Conservation (phyloP, 2,329 filamentous ascomycete genomes). For the Fusarium torulosum region DNA sequence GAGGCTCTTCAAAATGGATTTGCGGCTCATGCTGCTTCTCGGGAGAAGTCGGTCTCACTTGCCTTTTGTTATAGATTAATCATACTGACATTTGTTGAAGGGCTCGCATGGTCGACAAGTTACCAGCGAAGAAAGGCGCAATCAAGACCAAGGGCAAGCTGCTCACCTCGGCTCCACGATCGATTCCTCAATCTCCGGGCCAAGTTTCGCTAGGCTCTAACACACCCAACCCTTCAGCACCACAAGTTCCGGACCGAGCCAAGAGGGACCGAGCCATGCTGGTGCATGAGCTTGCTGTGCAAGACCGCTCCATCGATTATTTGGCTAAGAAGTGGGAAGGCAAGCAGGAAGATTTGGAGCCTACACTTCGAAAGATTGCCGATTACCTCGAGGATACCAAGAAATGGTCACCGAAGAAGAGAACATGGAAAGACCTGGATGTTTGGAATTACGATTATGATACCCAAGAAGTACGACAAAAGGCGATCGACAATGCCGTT, state of each 20-base stretch:
- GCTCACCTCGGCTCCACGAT: constrained; percentile 55
- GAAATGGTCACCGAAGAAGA: constrained; percentile 68
- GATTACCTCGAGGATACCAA: constrained; percentile 62
- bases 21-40: constrained; percentile 53
- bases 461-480: constrained; percentile 66
- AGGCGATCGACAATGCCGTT: constrained; percentile 71
- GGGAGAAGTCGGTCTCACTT: constrained; percentile 52
- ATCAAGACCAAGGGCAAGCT: constrained; percentile 59
- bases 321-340: constrained; percentile 65
- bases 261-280: constrained; percentile 66
- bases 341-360: constrained; percentile 65
- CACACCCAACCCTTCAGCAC: constrained; percentile 62
- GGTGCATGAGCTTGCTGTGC: constrained; percentile 71
- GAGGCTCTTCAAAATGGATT: constrained; percentile 61
- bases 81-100: constrained; percentile 50
- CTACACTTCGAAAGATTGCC: constrained; percentile 69
- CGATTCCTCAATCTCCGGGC: constrained; percentile 67
- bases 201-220: constrained; percentile 67
- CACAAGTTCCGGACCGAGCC: constrained; percentile 64
- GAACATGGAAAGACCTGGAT: constrained; percentile 73
- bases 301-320: constrained; percentile 63
- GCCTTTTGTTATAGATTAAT: constrained; percentile 18
- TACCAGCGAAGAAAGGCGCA: constrained; percentile 52
- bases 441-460: constrained; percentile 72
- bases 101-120: constrained; percentile 53